Evolutionary conservation across 148 eudicot genomes (phyloP).

Genomic region (Heliosperma pusillum): DNA sequence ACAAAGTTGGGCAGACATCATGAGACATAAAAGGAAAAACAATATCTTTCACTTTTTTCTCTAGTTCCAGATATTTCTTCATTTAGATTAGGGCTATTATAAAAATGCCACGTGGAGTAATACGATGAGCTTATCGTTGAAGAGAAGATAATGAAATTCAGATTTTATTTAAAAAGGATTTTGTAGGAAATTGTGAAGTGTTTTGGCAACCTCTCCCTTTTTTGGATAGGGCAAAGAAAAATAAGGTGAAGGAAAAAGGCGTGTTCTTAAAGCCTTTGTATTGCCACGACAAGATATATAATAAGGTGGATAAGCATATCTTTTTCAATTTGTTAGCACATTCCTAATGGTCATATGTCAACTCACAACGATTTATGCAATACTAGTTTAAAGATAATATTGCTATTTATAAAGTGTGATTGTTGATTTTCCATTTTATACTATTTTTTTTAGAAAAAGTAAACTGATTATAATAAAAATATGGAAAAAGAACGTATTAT

Average conservation of each 20-base stretch:
- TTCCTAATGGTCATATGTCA: background rate
- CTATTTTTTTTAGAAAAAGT: too few species aligned
- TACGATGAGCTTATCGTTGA: background rate
- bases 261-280: constrained; percentile 24
- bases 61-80: constrained; percentile 20
- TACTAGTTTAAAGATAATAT: background rate
- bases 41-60: background rate
- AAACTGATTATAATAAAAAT: too few species aligned
- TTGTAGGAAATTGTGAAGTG: constrained; percentile 15
- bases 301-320: constrained; percentile 7
- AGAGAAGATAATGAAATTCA: constrained; percentile 8
- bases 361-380: background rate
- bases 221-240: constrained; percentile 1
- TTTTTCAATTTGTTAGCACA: constrained; percentile 6
- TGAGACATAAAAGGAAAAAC: background rate
- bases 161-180: background rate
- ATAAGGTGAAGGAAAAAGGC: constrained; percentile 12
- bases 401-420: too few species aligned
- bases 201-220: background rate
- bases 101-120: constrained; percentile 18
- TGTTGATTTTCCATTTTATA: too few species aligned
- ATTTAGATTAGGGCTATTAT: constrained; percentile 8
- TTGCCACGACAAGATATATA: background rate
- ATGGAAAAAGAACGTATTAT: too few species aligned
- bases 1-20: background rate